Evolutionary conservation across 2,329 filamentous ascomycete species (phyloP).

Genomic region (Dactylonectria macrodidyma): DNA sequence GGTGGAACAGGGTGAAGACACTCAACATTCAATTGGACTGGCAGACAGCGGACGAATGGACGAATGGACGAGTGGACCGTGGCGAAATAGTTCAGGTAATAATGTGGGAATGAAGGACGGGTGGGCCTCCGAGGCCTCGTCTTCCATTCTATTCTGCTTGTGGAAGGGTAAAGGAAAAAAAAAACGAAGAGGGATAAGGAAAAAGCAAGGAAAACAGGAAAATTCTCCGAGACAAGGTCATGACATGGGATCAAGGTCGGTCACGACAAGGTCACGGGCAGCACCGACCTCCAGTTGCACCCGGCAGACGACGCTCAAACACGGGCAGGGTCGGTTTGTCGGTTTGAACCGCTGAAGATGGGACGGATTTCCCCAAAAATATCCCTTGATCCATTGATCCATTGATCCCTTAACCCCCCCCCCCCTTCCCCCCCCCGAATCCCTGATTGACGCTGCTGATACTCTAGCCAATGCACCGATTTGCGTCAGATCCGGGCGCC

Average conservation of each 20-base stretch:
- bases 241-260: constrained; percentile 1
- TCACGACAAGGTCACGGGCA: constrained; percentile 4
- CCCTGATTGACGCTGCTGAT: constrained; percentile 19
- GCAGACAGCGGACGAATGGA: constrained; percentile 6
- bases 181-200: constrained; percentile 14
- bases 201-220: constrained; percentile 12
- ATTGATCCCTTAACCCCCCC: neutral
- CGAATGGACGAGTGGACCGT: neutral
- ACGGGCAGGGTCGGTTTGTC: neutral
- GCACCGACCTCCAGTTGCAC: neutral
- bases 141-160: constrained; percentile 9
- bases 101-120: constrained; percentile 14
- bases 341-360: constrained; percentile 18
- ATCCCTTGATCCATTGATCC: neutral
- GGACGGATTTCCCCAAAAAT: constrained; percentile 19
- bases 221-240: constrained; percentile 30
- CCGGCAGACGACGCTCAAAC: constrained; percentile 3
- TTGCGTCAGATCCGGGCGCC: constrained; percentile 43
- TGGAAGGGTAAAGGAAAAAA: constrained; percentile 11
- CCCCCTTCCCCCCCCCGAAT: too few species aligned
- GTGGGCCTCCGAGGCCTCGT: neutral
- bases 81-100: constrained; percentile 20
- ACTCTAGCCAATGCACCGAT: constrained; percentile 41
- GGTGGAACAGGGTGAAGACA: constrained; percentile 16
- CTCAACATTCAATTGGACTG: constrained; percentile 15